Conservation (phyloP, 2,329 filamentous ascomycete species). For the Mollisiaceae sp. region DNA sequence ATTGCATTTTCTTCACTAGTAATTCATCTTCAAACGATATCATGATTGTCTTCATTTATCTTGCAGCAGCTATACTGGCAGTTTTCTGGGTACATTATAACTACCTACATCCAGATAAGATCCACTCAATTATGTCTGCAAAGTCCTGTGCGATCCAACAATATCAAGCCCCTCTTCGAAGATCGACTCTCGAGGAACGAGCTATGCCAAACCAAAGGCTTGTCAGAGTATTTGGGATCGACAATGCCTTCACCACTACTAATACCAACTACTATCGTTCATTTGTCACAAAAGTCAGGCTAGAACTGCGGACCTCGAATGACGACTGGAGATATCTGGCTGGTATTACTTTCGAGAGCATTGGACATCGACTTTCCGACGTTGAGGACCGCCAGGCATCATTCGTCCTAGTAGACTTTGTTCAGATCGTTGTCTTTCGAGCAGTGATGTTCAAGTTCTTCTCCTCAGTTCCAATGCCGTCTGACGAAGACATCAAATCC, state of each 20-base stretch:
- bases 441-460: conserved; percentile 27
- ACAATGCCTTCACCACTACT: conserved; percentile 31
- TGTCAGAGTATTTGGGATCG: conserved; percentile 23
- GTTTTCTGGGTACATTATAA: too few relatives aligned
- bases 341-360: neutral
- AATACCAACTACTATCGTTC: conserved; percentile 2
- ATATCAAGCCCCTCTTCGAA: neutral
- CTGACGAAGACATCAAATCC: conserved; percentile 17
- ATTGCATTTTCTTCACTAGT: too few relatives aligned
- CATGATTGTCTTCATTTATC: too few relatives aligned
- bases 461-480: neutral
- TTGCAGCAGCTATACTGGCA: too few relatives aligned
- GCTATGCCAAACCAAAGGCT: conserved; percentile 26
- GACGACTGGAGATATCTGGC: neutral
- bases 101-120: neutral
- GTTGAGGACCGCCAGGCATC: neutral
- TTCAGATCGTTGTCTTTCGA: conserved; percentile 26
- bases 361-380: neutral
- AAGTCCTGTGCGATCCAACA: neutral
- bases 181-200: conserved; percentile 16
- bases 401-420: conserved; percentile 8
- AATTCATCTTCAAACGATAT: too few relatives aligned
- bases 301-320: neutral
- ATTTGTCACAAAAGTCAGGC: neutral
- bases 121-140: neutral